Conservation (phyloP, 2,329 filamentous ascomycete species). For the Aspergillus sp. region DNA sequence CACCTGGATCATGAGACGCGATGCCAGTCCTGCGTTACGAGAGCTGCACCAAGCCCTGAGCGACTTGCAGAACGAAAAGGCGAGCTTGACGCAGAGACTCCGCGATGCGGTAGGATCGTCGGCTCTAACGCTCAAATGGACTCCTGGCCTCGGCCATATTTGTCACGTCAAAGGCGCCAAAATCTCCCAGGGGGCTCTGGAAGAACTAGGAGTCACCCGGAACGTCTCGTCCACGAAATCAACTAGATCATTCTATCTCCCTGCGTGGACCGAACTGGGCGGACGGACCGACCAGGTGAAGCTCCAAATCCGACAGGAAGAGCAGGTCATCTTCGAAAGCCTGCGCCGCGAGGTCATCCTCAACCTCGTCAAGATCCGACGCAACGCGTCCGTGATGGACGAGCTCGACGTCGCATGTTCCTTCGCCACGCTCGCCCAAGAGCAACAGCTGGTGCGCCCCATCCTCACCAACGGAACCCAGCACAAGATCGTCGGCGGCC, state of each 20-base stretch:
- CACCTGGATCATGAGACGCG: slow-evolving; percentile 62
- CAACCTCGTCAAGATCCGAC: slow-evolving; percentile 80
- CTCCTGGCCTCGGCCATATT: slow-evolving; percentile 81
- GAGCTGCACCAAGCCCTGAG: slow-evolving; percentile 68
- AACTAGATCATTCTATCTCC: slow-evolving; percentile 79
- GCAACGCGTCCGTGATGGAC: slow-evolving; percentile 87
- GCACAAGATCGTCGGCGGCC: slow-evolving; percentile 78
- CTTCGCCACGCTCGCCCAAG: slow-evolving; percentile 74
- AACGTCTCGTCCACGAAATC: slow-evolving; percentile 76
- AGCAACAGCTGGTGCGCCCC: slow-evolving; percentile 73
- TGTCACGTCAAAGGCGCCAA: slow-evolving; percentile 81
- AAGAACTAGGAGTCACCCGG: slow-evolving; percentile 45
- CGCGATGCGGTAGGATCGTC: slow-evolving; percentile 60
- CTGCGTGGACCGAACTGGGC: slow-evolving; percentile 82
- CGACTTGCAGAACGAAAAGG: slow-evolving; percentile 60
- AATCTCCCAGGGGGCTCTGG: slow-evolving; percentile 53
- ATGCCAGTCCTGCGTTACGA: slow-evolving; percentile 65
- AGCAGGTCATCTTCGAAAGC: slow-evolving; percentile 73
- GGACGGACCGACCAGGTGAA: slow-evolving; percentile 74
- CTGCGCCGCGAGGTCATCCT: slow-evolving; percentile 74
- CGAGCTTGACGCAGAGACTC: slow-evolving; percentile 59
- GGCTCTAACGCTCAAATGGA: slow-evolving; percentile 79
- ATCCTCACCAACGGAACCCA: slow-evolving; percentile 62
- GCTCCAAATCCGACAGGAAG: slow-evolving; percentile 76
- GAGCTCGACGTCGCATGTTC: slow-evolving; percentile 89